These are phyloP conservation scores for Boletus sensibilis DNA, from an alignment of 768 basidiomycete genomes.

Conservation along the genomic window DNA sequence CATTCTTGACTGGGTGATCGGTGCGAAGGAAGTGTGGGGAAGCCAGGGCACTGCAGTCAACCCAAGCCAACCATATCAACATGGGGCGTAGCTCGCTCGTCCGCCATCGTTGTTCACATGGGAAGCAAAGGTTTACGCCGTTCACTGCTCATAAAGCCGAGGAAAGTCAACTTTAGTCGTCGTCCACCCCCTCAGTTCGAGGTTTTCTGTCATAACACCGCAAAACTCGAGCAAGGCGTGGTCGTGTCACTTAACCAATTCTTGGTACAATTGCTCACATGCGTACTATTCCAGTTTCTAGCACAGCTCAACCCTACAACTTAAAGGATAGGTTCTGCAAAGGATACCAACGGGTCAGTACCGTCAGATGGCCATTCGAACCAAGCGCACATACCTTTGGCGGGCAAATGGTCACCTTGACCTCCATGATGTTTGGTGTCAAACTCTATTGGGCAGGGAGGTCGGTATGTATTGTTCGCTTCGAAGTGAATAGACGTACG, in stretches of 20 bases:
- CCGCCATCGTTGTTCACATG: no score
- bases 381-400: background rate
- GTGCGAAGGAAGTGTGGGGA: no score
- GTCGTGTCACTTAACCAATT: background rate
- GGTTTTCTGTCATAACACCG: no score
- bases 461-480: background rate
- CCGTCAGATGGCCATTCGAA: background rate
- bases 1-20: no score
- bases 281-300: background rate
- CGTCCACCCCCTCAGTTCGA: no score
- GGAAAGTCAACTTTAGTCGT: no score
- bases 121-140: no score
- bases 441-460: constrained; percentile 2
- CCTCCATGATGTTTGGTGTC: constrained; percentile 15
- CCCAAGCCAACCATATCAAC: no score
- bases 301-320: background rate
- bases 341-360: background rate
- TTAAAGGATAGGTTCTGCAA: background rate
- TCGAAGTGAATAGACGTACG: background rate
- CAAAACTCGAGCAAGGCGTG: background rate
- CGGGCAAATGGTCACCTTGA: constrained; percentile 4
- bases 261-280: background rate
- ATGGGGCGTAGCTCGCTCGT: no score
- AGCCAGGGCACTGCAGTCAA: no score
- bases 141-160: no score